Percentiles rank a stretch among this genome's conserved stretches.
phyloP scores from a whole-genome alignment of 2,329 filamentous ascomycete genomes.

The Canariomyces notabilis region DNA sequence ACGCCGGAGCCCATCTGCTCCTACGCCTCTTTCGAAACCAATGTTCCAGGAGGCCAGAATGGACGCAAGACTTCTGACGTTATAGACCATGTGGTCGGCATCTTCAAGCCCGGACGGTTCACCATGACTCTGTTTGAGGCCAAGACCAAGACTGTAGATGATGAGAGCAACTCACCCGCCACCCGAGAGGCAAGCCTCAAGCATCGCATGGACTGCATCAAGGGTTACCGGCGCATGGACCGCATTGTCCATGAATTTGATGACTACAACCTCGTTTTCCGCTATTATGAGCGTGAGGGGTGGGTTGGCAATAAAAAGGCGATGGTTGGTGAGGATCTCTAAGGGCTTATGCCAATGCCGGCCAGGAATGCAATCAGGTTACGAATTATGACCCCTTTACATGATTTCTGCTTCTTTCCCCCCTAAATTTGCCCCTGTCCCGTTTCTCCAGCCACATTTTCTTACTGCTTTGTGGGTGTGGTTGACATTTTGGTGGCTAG shows the following conservation, averaged over 20 bases:
- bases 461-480: too few relatives aligned
- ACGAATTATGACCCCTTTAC: constrained; percentile 2
- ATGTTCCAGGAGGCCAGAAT: constrained; percentile 83
- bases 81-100: constrained; percentile 87
- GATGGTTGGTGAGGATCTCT: constrained; percentile 50
- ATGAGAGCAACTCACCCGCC: constrained; percentile 20
- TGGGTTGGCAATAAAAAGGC: constrained; percentile 55
- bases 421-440: too few relatives aligned
- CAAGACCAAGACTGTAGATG: constrained; percentile 46
- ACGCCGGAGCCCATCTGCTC: constrained; percentile 96
- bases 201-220: constrained; percentile 67
- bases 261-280: constrained; percentile 93
- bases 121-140: constrained; percentile 95
- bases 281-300: constrained; percentile 89
- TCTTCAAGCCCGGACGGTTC: constrained; percentile 97
- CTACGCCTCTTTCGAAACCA: constrained; percentile 97
- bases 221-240: constrained; percentile 84
- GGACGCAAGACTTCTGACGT: constrained; percentile 86
- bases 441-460: too few relatives aligned
- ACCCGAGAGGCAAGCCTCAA: constrained; percentile 34
- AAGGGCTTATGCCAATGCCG: background rate
- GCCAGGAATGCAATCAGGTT: background rate
- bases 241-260: constrained; percentile 96
- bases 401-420: background rate
- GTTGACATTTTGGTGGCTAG: background rate